These are phyloP conservation scores for Magnaporthiopsis poae DNA, from an alignment of 2,329 filamentous ascomycete genomes.

Conservation along the genomic window DNA sequence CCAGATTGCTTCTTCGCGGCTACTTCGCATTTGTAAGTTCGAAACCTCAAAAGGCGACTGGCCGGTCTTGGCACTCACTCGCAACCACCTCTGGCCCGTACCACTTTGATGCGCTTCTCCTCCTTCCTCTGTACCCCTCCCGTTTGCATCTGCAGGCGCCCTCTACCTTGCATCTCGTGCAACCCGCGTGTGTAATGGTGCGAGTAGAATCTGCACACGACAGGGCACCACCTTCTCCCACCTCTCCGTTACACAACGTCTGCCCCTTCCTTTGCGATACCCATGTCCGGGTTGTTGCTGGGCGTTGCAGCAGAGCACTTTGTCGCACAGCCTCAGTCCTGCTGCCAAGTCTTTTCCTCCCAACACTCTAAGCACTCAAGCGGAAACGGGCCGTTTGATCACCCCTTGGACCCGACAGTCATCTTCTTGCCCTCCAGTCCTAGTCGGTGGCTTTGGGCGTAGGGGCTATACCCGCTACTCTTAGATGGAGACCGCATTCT, in stretches of 20 bases:
- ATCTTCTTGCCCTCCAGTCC: background rate
- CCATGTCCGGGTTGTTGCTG: background rate
- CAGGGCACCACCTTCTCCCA: background rate
- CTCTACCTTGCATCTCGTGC: background rate
- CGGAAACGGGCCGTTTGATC: background rate
- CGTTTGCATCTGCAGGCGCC: background rate
- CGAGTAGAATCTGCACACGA: background rate
- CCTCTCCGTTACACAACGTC: background rate
- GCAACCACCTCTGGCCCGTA: background rate
- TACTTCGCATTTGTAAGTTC: background rate
- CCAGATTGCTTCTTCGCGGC: background rate
- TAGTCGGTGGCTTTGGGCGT: background rate
- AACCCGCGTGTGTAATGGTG: background rate
- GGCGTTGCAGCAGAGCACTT: background rate
- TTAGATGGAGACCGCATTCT: background rate
- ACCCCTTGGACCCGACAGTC: background rate
- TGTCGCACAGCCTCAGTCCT: background rate
- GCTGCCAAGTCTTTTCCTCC: background rate
- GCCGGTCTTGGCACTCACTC: no score
- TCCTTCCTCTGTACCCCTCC: background rate
- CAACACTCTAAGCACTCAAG: background rate
- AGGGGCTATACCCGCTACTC: background rate
- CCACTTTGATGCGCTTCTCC: background rate
- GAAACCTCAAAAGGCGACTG: background rate
- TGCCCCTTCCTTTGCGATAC: background rate